Evolutionary conservation across 2,329 filamentous ascomycete species (phyloP), one percentile per base, ranked within the genome.

Genomic region (Stemphylium lycopersici): DNA sequence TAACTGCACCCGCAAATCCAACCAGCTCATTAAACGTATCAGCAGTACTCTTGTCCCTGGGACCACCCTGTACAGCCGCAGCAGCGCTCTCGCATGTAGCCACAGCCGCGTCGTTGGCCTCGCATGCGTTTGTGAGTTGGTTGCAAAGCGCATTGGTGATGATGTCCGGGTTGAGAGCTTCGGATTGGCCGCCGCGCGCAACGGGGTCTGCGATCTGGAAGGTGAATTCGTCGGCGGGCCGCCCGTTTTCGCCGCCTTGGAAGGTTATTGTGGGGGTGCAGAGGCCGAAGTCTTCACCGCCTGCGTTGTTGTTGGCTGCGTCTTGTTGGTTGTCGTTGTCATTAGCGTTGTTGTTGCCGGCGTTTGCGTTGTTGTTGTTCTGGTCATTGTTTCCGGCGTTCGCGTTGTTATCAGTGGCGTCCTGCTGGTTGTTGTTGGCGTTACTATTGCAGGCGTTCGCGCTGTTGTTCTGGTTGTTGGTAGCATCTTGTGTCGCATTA

Each of bases 91-190:
- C 63, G 73, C 84, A 87, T 4, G 80, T 79, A 11, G 79, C 69
- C 61, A 83, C 79, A 48, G 86, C 87, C 3, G 83, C 85, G 22
- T 77, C 79, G 68, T 86, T 86, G 48, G 87, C 87, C 34, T 78
- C 77, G 76, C 87, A 90, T 33, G 87, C 84, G 75, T 88, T 89
- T 68, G 75, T 81, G 54, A 90, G 80, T 77, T 89, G 85, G 74
- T 90, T 87, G 74, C 84, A 87, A 72, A 90, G 85, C 57, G 86
- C 83, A 80, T 88, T 89, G 71, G 86, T 88, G 79, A 90, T 90
- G 79, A 90, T 90, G 78, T 84, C 84, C 52, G 87, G 87, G 83
- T 90, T 89, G 40, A 89, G 79, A 7, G 87, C 86, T 69, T 89
- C 87, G 65, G 85, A 76, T 74, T 90, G 87, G 46, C 83, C 83